A percentile compares a stretch with the other conserved stretches of the same genome.
These are phyloP conservation scores for Phascolomyces articulosus DNA, from an alignment of 371 early-diverging fungal species.

Conservation along the genomic window DNA sequence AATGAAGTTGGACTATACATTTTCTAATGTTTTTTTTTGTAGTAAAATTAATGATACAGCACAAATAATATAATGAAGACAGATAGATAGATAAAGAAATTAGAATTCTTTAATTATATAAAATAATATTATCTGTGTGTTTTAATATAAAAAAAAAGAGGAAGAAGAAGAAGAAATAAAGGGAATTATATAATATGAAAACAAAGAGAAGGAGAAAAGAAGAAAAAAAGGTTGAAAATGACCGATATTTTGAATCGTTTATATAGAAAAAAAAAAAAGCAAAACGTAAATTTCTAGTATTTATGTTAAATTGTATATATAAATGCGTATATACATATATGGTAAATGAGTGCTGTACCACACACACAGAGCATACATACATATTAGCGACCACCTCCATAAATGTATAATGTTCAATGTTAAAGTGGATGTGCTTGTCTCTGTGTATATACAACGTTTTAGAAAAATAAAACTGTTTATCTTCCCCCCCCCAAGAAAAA, in stretches of 20 bases:
- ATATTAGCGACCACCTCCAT: constrained; percentile 1
- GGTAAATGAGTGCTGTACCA: background rate
- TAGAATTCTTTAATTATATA: too few species aligned
- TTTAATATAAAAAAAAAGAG: background rate
- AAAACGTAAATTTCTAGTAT: background rate
- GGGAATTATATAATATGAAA: too few species aligned
- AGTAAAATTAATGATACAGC: background rate
- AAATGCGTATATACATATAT: too few species aligned
- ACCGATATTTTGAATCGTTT: background rate
- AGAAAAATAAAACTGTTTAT: background rate
- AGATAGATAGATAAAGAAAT: background rate
- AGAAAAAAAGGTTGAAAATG: background rate
- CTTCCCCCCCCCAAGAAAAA: too few species aligned
- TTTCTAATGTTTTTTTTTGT: background rate
- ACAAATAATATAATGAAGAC: background rate
- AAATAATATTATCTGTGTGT: too few species aligned
- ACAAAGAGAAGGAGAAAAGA: background rate
- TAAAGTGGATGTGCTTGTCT: too few species aligned
- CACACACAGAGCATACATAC: background rate
- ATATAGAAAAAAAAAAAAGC: too few species aligned
- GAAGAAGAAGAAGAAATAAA: background rate
- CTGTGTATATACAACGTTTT: background rate
- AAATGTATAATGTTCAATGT: background rate
- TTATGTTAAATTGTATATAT: too few species aligned
- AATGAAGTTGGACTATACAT: background rate